Evolutionary conservation across 2,329 filamentous ascomycete genomes (phyloP).

Genomic region (Pseudogymnoascus sp.): DNA sequence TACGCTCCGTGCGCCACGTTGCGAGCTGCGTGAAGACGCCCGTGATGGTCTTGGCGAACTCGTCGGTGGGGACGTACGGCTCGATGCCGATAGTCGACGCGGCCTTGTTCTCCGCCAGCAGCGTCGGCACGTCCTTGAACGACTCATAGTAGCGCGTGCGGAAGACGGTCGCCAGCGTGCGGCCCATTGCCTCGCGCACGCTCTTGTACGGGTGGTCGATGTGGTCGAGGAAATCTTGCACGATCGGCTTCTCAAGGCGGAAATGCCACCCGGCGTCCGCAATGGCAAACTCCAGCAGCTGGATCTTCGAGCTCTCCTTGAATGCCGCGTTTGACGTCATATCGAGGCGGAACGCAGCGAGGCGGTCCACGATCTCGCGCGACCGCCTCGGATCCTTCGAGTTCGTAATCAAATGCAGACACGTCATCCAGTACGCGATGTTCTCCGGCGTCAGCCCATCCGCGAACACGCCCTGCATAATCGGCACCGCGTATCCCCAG

Average conservation of each 20-base stretch:
- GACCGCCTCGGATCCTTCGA: slow-evolving; percentile 82
- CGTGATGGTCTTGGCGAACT: slow-evolving; percentile 65
- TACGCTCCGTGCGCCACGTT: slow-evolving; percentile 76
- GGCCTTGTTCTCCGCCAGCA: slow-evolving; percentile 71
- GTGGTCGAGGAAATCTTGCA: slow-evolving; percentile 81
- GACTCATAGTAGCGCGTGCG: slow-evolving; percentile 91
- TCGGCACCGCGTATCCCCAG: slow-evolving; percentile 86
- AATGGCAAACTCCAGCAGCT: slow-evolving; percentile 80
- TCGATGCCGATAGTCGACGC: slow-evolving; percentile 76
- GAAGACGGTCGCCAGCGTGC: slow-evolving; percentile 80
- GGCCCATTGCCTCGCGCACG: slow-evolving; percentile 88
- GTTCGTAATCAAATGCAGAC: slow-evolving; percentile 81
- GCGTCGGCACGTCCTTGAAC: slow-evolving; percentile 67
- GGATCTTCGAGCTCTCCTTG: slow-evolving; percentile 96
- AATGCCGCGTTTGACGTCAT: slow-evolving; percentile 95
- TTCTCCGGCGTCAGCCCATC: slow-evolving; percentile 94
- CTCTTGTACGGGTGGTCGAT: slow-evolving; percentile 97
- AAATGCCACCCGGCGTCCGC: slow-evolving; percentile 94
- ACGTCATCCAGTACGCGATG: slow-evolving; percentile 87
- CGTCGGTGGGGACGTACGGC: slow-evolving; percentile 70
- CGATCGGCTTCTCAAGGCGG: slow-evolving; percentile 77
- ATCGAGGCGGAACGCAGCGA: slow-evolving; percentile 81
- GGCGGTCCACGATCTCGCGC: slow-evolving; percentile 75
- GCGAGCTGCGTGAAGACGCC: slow-evolving; percentile 75
- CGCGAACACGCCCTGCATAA: slow-evolving; percentile 77